phyloP scores from a whole-genome alignment of 805 yeast species.

The Wickerhamiella musiphila region DNA sequence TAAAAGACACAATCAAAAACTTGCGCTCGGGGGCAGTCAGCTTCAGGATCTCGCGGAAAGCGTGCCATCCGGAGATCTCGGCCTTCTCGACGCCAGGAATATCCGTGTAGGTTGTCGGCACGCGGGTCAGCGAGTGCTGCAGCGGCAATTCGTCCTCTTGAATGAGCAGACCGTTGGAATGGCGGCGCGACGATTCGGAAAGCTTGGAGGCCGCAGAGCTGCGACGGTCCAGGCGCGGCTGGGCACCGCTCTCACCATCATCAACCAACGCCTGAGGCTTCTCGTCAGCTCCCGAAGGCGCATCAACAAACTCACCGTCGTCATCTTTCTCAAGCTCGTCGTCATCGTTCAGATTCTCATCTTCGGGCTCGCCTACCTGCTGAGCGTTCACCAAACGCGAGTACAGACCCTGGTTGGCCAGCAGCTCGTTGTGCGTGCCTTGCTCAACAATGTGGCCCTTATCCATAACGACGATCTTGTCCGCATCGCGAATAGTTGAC shows the following conservation, averaged over 20 bases:
- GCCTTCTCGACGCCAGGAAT: slow-evolving; percentile 14
- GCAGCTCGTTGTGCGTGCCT: slow-evolving; percentile 26
- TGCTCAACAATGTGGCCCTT: slow-evolving; percentile 34
- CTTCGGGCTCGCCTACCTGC: slow-evolving; percentile 13
- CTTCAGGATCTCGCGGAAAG: slow-evolving; percentile 11
- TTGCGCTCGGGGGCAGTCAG: slow-evolving; percentile 16
- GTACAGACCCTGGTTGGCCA: slow-evolving; percentile 18
- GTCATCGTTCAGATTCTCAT: slow-evolving; percentile 1
- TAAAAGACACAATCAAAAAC: slow-evolving; percentile 15
- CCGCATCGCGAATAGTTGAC: slow-evolving; percentile 39
- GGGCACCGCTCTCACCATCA: slow-evolving; percentile 1
- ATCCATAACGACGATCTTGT: slow-evolving; percentile 34
- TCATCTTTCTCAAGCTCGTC: slow-evolving; percentile 9
- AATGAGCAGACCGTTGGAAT: slow-evolving; percentile 6
- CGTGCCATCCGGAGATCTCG: slow-evolving; percentile 4
- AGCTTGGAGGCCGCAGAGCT: no score
- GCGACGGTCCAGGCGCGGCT: no score
- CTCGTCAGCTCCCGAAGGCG: background rate
- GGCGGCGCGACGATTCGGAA: background rate
- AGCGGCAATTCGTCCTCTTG: slow-evolving; percentile 10
- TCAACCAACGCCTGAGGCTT: background rate
- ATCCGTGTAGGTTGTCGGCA: background rate
- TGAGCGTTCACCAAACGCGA: slow-evolving; percentile 23
- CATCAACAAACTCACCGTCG: slow-evolving; percentile 3
- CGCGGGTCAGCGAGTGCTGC: slow-evolving; percentile 5